These are phyloP conservation scores for Cunninghamia lanceolata DNA, from an alignment of 75 land plant genomes.

Conservation along the genomic window DNA sequence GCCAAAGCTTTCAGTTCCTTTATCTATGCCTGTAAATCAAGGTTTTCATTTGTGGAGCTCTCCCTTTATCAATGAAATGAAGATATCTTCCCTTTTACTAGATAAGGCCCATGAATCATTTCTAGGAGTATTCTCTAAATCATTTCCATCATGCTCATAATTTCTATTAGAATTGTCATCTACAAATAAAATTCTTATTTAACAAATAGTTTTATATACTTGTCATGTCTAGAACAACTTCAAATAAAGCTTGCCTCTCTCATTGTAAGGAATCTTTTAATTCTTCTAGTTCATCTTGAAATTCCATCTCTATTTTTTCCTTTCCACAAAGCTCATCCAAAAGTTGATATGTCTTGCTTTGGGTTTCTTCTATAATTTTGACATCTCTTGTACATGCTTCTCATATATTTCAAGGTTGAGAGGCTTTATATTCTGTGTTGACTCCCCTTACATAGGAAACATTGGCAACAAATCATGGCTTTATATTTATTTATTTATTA, in stretches of 20 bases:
- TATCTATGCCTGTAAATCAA: constrained; percentile 35
- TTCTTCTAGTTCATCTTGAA: constrained; percentile 75
- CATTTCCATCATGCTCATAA: constrained; percentile 6
- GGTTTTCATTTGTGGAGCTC: constrained; percentile 11
- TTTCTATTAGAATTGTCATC: background rate
- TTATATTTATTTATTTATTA: too few species aligned
- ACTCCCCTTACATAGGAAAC: constrained; percentile 60
- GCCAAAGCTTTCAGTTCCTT: too few species aligned
- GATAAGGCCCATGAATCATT: constrained; percentile 14
- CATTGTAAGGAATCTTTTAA: constrained; percentile 52
- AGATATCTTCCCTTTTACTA: constrained; percentile 33
- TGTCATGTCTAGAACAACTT: constrained; percentile 56
- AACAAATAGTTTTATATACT: constrained; percentile 39
- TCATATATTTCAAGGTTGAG: constrained; percentile 66
- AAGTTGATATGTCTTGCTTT: constrained; percentile 66
- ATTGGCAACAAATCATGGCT: constrained; percentile 62
- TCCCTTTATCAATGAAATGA: constrained; percentile 27
- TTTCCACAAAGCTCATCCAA: constrained; percentile 64
- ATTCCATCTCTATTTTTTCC: constrained; percentile 53
- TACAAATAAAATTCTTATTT: constrained; percentile 66
- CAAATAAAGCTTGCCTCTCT: constrained; percentile 54
- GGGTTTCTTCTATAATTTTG: constrained; percentile 79
- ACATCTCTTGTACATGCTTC: constrained; percentile 76
- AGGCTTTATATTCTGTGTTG: constrained; percentile 45
- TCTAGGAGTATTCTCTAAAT: constrained; percentile 17